A percentile compares a stretch with the other conserved stretches of the same genome.
Evolutionary conservation across 2,329 filamentous ascomycete genomes (phyloP).

Genomic region (Aspergillus aculeatus): DNA sequence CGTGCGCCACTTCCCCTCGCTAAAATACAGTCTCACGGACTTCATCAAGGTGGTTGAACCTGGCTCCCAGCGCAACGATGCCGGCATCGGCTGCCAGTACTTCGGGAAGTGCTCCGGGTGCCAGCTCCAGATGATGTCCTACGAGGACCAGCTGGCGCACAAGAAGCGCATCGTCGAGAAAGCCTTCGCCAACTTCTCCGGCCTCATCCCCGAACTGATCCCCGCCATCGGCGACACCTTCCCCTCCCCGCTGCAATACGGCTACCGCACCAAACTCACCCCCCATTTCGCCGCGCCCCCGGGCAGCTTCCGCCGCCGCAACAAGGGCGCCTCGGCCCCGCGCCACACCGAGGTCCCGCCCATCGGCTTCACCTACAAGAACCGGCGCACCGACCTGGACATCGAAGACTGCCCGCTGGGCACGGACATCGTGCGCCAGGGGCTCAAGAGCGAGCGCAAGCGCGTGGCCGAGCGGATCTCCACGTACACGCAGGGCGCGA

Average conservation of each 20-base stretch:
- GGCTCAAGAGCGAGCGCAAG: slow-evolving; percentile 75
- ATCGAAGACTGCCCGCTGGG: slow-evolving; percentile 98
- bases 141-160: slow-evolving; percentile 77
- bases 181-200: slow-evolving; percentile 87
- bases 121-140: slow-evolving; percentile 96
- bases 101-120: slow-evolving; percentile 87
- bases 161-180: slow-evolving; percentile 87
- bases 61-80: slow-evolving; percentile 73
- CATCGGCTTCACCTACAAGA: slow-evolving; percentile 89
- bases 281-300: slow-evolving; percentile 88
- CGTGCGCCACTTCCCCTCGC: slow-evolving; percentile 64
- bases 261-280: slow-evolving; percentile 94
- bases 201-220: slow-evolving; percentile 70
- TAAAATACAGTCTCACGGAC: slow-evolving; percentile 74
- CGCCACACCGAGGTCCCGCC: slow-evolving; percentile 61
- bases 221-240: slow-evolving; percentile 81
- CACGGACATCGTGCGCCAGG: slow-evolving; percentile 77
- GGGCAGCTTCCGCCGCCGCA: slow-evolving; percentile 47
- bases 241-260: slow-evolving; percentile 84
- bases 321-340: slow-evolving; percentile 44
- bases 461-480: slow-evolving; percentile 69
- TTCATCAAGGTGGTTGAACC: slow-evolving; percentile 74
- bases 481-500: slow-evolving; percentile 78
- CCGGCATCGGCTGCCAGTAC: slow-evolving; percentile 77
- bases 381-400: slow-evolving; percentile 75